Evolutionary conservation across 768 basidiomycete genomes (phyloP), one percentile per base, ranked within the genome.

Genomic region (Calocybe cyanea): DNA sequence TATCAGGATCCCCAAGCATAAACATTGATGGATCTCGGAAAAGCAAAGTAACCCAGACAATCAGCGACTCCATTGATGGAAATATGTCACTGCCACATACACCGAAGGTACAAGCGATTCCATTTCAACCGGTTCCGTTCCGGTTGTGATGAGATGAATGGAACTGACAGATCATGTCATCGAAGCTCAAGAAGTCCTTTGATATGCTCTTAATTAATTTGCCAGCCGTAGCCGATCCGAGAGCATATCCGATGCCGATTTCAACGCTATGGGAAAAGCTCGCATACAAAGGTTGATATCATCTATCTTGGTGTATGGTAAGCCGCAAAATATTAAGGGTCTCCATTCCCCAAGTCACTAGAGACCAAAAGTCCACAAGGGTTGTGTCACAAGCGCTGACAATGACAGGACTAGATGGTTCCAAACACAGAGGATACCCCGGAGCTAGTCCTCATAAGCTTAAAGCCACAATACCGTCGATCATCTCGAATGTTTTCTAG

Each of bases 121-220:
- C n/a, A n/a, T n/a, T n/a, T n/a, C n/a, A n/a, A n/a, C 39, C 46
- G 39, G 46, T 24, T 24, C 7, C 38, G 33, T 17, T 33, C 20
- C 21, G 9, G 5, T 9, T 10, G 6, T 42, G 36, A 17, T 38
- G 18, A 43, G 17, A 8, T 42, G 14, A 35, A 32, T 13, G 30
- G 2, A 23, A 14, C 15, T 42, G 50, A 49, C 54, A 52, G 50
- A 52, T 50, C 48, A 52, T 55, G 54, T 50, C 54, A 52, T 14
- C 31, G 30, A 48, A 50, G 24, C 48, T 42, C 50, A 52, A 36
- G 23, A 48, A 45, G 38, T 11, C n/a, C 5, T 28, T 11, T 11
- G 25, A 28, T 28, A 28, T 28, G 25, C 25, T 28, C 7, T 7
- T 14, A 35, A 40, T 36, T 20, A 35, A 36, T 36, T 36, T 36